phyloP scores from a whole-genome alignment of 169 alveolate genomes.

The Plasmodium berghei region DNA sequence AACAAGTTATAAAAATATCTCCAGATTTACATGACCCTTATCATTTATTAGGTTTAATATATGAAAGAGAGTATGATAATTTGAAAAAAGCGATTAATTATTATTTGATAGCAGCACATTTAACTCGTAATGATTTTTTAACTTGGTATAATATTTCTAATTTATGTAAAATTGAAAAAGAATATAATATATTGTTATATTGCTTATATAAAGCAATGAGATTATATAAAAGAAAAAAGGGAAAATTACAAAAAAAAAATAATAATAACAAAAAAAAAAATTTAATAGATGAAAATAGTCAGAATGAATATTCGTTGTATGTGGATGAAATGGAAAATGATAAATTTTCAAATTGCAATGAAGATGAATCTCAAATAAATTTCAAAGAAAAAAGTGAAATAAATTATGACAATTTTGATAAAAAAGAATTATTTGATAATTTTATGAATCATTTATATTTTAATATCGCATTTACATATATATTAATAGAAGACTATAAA shows the following conservation, averaged over 20 bases:
- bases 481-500: constrained; percentile 60
- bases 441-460: constrained; percentile 67
- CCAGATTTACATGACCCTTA: constrained; percentile 92
- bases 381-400: background rate
- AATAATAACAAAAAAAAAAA: background rate
- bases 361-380: background rate
- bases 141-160: constrained; percentile 90
- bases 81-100: constrained; percentile 88
- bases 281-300: background rate
- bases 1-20: constrained; percentile 87
- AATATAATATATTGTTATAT: constrained; percentile 31
- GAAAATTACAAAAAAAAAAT: background rate
- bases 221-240: constrained; percentile 29
- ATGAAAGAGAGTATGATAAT: constrained; percentile 89
- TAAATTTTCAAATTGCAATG: background rate
- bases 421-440: constrained; percentile 11
- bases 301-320: background rate
- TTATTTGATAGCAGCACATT: constrained; percentile 91
- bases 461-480: constrained; percentile 65
- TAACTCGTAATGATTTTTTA: constrained; percentile 86
- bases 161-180: constrained; percentile 79
- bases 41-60: constrained; percentile 91
- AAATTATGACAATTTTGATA: background rate
- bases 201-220: constrained; percentile 58
- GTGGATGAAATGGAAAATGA: background rate